Percentiles rank a stretch among this genome's conserved stretches.
phyloP scores from a whole-genome alignment of 192 early-diverging fungal genomes.

The Backusella australiensis region DNA sequence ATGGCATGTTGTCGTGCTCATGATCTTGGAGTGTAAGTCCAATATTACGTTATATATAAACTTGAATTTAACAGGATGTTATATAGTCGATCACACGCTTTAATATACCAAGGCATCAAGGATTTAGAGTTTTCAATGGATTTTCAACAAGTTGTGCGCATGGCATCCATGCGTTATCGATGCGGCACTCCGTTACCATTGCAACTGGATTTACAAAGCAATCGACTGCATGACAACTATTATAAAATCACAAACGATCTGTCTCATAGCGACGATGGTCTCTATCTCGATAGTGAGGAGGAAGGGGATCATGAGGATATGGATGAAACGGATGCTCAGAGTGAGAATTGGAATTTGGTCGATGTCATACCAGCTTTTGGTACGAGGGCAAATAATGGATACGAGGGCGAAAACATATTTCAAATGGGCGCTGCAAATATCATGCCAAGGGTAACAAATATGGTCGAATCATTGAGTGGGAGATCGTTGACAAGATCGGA shows the following conservation, averaged over 20 bases:
- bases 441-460: slow-evolving; percentile 28
- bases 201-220: neutral
- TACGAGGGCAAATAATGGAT: neutral
- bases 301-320: neutral
- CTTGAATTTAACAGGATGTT: neutral
- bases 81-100: slow-evolving; percentile 31
- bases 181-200: neutral
- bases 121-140: slow-evolving; percentile 23
- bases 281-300: slow-evolving; percentile 13
- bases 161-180: slow-evolving; percentile 20
- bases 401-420: slow-evolving; percentile 25
- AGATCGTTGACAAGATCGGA: neutral
- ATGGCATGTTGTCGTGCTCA: slow-evolving; percentile 44
- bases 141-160: slow-evolving; percentile 28
- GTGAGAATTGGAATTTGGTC: slow-evolving; percentile 35
- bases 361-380: slow-evolving; percentile 31
- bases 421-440: slow-evolving; percentile 19
- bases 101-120: slow-evolving; percentile 11
- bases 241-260: neutral
- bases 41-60: neutral
- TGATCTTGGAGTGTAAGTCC: slow-evolving; percentile 46
- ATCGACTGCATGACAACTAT: neutral
- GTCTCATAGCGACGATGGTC: neutral
- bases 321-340: neutral
- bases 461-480: slow-evolving; percentile 16